phyloP scores from a whole-genome alignment of 371 early-diverging fungal species.

The Mortierella sp. region DNA sequence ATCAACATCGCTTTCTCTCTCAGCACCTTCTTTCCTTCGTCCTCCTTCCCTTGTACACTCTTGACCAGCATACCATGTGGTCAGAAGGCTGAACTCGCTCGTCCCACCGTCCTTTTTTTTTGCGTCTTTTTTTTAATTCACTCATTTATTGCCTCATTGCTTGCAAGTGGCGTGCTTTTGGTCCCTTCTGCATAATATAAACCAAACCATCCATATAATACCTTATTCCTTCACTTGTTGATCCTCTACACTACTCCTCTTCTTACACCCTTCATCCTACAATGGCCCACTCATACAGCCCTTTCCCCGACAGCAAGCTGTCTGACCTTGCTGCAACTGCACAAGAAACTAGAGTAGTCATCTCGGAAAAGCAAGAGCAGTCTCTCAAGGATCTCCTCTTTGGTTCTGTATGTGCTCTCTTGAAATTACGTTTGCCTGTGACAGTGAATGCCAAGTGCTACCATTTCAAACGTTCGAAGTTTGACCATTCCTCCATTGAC shows the following conservation, averaged over 20 bases:
- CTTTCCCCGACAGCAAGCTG: slow-evolving; percentile 48
- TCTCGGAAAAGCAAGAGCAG: slow-evolving; percentile 55
- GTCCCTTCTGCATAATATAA: no score
- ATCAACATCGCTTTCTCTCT: slow-evolving; percentile 1
- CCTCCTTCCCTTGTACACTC: background rate
- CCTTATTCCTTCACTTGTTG: background rate
- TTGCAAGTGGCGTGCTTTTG: slow-evolving; percentile 14
- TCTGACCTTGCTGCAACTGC: slow-evolving; percentile 45
- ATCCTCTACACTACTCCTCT: background rate
- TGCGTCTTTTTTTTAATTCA: background rate
- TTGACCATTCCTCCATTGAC: background rate
- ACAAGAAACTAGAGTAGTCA: slow-evolving; percentile 49
- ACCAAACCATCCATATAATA: background rate
- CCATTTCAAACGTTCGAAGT: background rate
- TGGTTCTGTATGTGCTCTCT: slow-evolving; percentile 53
- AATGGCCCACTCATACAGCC: slow-evolving; percentile 57
- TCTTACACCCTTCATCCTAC: background rate
- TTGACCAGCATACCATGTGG: slow-evolving; percentile 46
- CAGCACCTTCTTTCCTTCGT: background rate
- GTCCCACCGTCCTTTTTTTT: slow-evolving; percentile 1
- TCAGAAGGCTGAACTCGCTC: slow-evolving; percentile 42
- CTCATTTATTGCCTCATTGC: background rate
- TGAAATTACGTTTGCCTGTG: background rate
- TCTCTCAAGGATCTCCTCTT: slow-evolving; percentile 58
- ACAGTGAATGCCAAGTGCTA: background rate